Evolutionary conservation across 176 grass and related monocot species (phyloP), one percentile per base, ranked within the genome.

Genomic region (Olyra latifolia): DNA sequence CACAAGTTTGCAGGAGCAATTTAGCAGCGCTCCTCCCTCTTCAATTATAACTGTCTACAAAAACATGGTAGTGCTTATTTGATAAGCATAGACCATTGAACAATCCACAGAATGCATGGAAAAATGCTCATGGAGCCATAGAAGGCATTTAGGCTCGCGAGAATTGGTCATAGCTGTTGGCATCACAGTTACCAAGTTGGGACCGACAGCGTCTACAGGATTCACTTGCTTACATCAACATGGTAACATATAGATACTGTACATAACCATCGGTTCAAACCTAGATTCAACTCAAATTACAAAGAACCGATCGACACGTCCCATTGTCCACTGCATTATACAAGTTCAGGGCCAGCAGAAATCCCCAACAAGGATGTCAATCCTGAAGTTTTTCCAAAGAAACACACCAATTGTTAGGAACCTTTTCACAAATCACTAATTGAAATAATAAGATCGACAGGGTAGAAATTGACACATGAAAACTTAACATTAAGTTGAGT

Each of bases 201-300:
- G 29, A 71, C 58, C 8, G 54, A 42, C 15, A 49, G 32, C 27
- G 43, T 82, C 55, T 82, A 39, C 79, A 60, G 12, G 42, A 72
- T 70, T 30, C 30, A 74, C 80, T 58, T 86, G 76, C 25, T 80
- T 76, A 58, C 87, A 76, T 76, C 22, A 81, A 71, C 56, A 58
- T 85, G 42, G 56, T 56, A 60, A 76, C 58, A 81, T 24, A 81
- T 42, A 71, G 67, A 46, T 82, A 71, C 40, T 82, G 77, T 59
- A 81, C 71, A 65, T 27, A 23, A 13, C 32, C 66, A 71, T 63
- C 47, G 56, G 38, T 85, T 78, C n/a, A 14, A 49, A 78, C 82
- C 40, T 48, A 76, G 40, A 24, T 56, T 80, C 66, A 16, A 64
- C 38, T 81, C 48, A 78, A 74, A 57, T 61, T 80, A 85, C 76